Conservation (phyloP, 2,329 filamentous ascomycete genomes). For the Phyllosticta paracitricarpa region DNA sequence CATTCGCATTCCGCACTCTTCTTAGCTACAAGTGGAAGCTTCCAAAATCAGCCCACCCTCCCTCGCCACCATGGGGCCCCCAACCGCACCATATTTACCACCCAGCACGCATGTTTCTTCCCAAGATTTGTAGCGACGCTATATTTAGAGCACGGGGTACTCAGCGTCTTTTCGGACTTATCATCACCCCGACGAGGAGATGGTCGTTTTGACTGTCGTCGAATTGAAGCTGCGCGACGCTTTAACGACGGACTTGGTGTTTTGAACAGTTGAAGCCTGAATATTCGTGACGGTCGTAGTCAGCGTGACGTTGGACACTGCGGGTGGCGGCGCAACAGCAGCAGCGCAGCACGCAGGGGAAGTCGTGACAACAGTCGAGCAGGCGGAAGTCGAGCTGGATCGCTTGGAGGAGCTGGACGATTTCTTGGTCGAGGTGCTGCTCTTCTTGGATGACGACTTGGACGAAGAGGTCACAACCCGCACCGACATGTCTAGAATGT, state of each 20-base stretch:
- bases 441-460: background rate
- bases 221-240: background rate
- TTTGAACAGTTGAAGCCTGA: background rate
- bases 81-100: background rate
- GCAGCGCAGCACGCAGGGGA: background rate
- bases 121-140: background rate
- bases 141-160: background rate
- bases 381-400: background rate
- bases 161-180: background rate
- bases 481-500: conserved; percentile 6
- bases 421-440: background rate
- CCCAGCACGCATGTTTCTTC: background rate
- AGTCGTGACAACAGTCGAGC: background rate
- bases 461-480: background rate
- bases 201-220: background rate
- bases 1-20: background rate
- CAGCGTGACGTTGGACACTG: background rate
- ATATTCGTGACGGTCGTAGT: background rate
- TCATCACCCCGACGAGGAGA: background rate
- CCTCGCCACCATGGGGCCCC: background rate
- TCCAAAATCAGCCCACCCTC: background rate
- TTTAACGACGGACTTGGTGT: background rate
- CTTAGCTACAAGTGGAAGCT: background rate
- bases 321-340: background rate
- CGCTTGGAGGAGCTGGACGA: background rate